Percentiles rank a stretch among this genome's conserved stretches.
These are phyloP conservation scores for Colletotrichum lini DNA, from an alignment of 2,329 filamentous ascomycete genomes.

Conservation along the genomic window DNA sequence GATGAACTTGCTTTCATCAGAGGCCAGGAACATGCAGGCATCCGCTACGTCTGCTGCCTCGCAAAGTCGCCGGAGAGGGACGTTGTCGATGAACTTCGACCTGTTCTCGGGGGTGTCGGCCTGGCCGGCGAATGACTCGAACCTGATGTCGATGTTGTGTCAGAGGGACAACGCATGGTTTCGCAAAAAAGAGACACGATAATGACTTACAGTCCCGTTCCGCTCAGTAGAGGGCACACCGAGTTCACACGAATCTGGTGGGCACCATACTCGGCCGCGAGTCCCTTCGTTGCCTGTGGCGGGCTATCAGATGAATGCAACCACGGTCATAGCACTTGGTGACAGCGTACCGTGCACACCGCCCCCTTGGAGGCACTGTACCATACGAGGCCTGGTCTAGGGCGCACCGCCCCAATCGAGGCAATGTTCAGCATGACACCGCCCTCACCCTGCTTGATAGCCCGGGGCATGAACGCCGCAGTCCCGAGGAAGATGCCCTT, in stretches of 20 bases:
- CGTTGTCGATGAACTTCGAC: constrained; percentile 50
- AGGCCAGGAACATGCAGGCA: constrained; percentile 78
- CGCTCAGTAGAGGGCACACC: constrained; percentile 77
- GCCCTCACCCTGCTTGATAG: constrained; percentile 76
- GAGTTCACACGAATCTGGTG: constrained; percentile 81
- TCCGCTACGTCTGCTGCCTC: constrained; percentile 79
- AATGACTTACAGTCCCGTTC: constrained; percentile 69
- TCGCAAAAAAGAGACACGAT: no score
- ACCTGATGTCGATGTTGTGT: constrained; percentile 12
- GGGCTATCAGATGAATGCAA: background rate
- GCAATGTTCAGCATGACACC: constrained; percentile 84
- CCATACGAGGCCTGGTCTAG: constrained; percentile 76
- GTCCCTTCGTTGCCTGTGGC: constrained; percentile 60
- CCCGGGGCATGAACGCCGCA: constrained; percentile 56
- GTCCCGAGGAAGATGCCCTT: constrained; percentile 76
- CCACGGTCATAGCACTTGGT: background rate
- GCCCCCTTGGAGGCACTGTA: constrained; percentile 80
- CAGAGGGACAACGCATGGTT: background rate
- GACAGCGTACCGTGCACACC: constrained; percentile 61
- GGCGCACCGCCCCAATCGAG: constrained; percentile 78
- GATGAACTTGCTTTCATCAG: constrained; percentile 79
- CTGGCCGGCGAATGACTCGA: constrained; percentile 69
- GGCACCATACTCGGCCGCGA: constrained; percentile 81
- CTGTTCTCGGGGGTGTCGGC: constrained; percentile 74
- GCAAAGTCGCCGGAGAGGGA: constrained; percentile 45